These are phyloP conservation scores for Penicillium canariense DNA, from an alignment of 495 filamentous ascomycete genomes.

Conservation along the genomic window DNA sequence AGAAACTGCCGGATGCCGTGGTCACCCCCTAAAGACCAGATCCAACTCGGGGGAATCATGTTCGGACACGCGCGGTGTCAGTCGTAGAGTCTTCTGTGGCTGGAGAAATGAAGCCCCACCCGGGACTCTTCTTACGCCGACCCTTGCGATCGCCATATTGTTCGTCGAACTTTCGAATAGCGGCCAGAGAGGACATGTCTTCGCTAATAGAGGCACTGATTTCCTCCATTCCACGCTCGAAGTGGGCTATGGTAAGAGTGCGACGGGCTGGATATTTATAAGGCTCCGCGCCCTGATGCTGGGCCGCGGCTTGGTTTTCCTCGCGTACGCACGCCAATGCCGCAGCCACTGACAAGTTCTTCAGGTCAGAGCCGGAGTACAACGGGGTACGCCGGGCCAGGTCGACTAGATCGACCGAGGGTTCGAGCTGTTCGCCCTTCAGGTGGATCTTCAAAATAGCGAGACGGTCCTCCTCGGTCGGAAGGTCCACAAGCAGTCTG, in stretches of 20 bases:
- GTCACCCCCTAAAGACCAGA: conserved; percentile 1
- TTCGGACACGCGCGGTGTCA: conserved; percentile 43
- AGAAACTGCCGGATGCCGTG: neutral
- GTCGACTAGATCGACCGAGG: conserved; percentile 63
- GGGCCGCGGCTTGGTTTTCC: conserved; percentile 63
- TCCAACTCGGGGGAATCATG: conserved; percentile 22
- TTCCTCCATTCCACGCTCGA: conserved; percentile 81
- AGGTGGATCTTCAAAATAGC: conserved; percentile 84
- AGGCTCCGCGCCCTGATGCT: conserved; percentile 46
- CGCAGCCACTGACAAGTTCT: conserved; percentile 89
- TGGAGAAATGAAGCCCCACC: conserved; percentile 44
- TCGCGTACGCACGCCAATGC: conserved; percentile 87
- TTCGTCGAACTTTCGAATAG: conserved; percentile 94
- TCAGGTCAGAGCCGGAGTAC: conserved; percentile 96
- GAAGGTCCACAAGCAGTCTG: conserved; percentile 83
- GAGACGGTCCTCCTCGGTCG: conserved; percentile 70
- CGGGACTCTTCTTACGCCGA: conserved; percentile 56
- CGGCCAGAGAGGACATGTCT: conserved; percentile 83
- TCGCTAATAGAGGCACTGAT: conserved; percentile 92
- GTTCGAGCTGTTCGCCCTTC: conserved; percentile 68
- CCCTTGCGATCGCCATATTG: conserved; percentile 89
- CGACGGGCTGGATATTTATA: conserved; percentile 67
- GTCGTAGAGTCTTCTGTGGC: conserved; percentile 19
- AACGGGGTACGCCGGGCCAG: conserved; percentile 77
- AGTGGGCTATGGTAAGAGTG: conserved; percentile 64